Base-by-base conservation (phyloP, 441 rosid species). In the Adansonia gregorii region DNA sequence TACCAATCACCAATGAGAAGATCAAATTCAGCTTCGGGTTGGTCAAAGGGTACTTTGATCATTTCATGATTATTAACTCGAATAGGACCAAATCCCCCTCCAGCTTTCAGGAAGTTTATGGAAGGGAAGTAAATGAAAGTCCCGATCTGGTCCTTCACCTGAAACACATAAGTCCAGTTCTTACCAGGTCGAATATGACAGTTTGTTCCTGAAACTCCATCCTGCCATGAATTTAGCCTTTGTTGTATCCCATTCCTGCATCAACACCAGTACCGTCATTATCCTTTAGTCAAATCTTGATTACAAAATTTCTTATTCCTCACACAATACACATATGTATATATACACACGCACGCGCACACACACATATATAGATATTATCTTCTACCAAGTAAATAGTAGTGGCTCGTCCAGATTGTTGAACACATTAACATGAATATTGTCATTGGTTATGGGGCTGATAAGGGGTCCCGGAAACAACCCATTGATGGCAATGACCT, bases 161-260 rank as follows among this genome's bases (percentile, higher is more conserved):
- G 92, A 76, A 92, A 92, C 74, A 51, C 80, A 19, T 89, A 94
- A 10, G 95, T 92, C 97, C 97, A 94, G 61, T 89, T 94, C 15
- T 12, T 78, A 2, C 91, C 89, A 0, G 98, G 92, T 67, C 49
- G 82, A 48, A 94, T 90, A n/a, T 95, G 93, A 81, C 97, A 94
- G 66, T 92, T 94, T 43, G 97, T 91, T 39, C 94, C 97, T 4
- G 86, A 81, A 41, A 92, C 98, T 70, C 98, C 98, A 65, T 94
- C 98, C 74, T 94, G 93, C 98, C 98, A 94, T 20, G 97, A 92
- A 81, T 92, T 87, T 24, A 85, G 84, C 74, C 94, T 83, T 79
- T 89, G 85, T 68, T 81, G 86, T 76, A 90, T 82, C 46, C 93
- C 97, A 72, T 90, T 93, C 94, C 96, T 31, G 35, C 35, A 31